Percentiles rank a stretch among this genome's conserved stretches.
These are phyloP conservation scores for Simplicillium sp. DNA, from an alignment of 2,329 filamentous ascomycete species.

Conservation along the genomic window DNA sequence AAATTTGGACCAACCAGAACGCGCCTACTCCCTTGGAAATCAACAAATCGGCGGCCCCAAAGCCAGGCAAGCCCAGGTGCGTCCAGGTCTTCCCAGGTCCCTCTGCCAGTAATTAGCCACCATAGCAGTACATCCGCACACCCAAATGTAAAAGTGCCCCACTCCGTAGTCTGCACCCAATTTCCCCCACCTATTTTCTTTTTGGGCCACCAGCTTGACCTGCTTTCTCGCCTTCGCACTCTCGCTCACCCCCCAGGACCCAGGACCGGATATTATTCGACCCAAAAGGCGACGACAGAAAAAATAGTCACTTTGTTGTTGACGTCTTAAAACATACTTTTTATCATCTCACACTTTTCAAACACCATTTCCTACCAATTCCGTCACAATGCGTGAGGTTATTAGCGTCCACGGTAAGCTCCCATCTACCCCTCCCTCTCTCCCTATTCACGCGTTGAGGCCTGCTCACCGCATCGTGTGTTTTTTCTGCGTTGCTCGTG, in stretches of 20 bases:
- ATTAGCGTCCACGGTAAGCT: slow-evolving; percentile 95
- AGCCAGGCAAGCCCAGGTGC: slow-evolving; percentile 11
- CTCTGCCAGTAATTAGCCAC: neutral
- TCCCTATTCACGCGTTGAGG: slow-evolving; percentile 18
- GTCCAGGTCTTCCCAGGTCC: neutral
- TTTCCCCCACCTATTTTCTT: slow-evolving; percentile 38
- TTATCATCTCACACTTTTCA: slow-evolving; percentile 13
- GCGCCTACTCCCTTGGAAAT: slow-evolving; percentile 28
- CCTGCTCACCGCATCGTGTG: slow-evolving; percentile 32
- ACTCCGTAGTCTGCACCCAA: slow-evolving; percentile 28
- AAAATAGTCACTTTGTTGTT: no score
- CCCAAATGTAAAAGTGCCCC: slow-evolving; percentile 1
- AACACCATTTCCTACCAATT: slow-evolving; percentile 14
- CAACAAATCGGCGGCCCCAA: slow-evolving; percentile 25
- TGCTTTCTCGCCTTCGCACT: slow-evolving; percentile 13
- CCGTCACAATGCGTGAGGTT: slow-evolving; percentile 89
- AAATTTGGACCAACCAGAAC: slow-evolving; percentile 10
- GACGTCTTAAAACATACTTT: slow-evolving; percentile 1
- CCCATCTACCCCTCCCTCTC: slow-evolving; percentile 15
- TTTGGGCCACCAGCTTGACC: slow-evolving; percentile 11
- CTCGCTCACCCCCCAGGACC: slow-evolving; percentile 13
- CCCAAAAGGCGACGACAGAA: no score
- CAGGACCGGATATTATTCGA: neutral
- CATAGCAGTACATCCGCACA: neutral
- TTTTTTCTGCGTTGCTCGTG: slow-evolving; percentile 4